Percentiles rank a stretch among this genome's conserved stretches.
phyloP scores from a whole-genome alignment of 441 rosid species.

The Capsella rubella region DNA sequence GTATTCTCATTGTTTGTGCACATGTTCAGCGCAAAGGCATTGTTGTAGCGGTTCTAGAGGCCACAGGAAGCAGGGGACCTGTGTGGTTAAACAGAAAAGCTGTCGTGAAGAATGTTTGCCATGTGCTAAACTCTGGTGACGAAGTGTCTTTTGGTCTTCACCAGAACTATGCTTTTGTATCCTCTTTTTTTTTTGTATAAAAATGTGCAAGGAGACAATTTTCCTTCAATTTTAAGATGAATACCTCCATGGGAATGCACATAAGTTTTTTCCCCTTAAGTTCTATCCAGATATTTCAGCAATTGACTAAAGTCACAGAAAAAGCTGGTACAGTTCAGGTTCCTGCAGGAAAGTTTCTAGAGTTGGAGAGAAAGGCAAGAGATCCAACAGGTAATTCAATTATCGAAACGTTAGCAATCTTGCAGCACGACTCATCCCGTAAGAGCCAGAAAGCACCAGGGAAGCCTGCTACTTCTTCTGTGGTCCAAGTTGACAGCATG shows the following conservation, averaged over 20 bases:
- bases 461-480: slow-evolving; percentile 45
- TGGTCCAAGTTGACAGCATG: slow-evolving; percentile 53
- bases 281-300: slow-evolving; percentile 73
- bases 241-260: slow-evolving; percentile 15
- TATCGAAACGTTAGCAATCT: slow-evolving; percentile 70
- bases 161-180: slow-evolving; percentile 85
- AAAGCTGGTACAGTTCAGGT: slow-evolving; percentile 57
- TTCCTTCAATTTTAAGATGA: neutral
- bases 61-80: slow-evolving; percentile 70
- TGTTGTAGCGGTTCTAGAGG: slow-evolving; percentile 64
- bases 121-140: slow-evolving; percentile 76
- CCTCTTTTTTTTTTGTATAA: slow-evolving; percentile 48
- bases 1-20: slow-evolving; percentile 76
- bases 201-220: neutral
- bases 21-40: slow-evolving; percentile 69
- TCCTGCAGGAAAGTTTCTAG: slow-evolving; percentile 43
- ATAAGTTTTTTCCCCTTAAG: slow-evolving; percentile 58
- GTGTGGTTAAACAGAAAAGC: slow-evolving; percentile 70
- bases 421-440: neutral
- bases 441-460: neutral
- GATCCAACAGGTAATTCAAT: neutral
- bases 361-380: neutral
- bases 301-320: slow-evolving; percentile 44
- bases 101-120: slow-evolving; percentile 47
- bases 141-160: slow-evolving; percentile 72